phyloP scores from a whole-genome alignment of 2,329 filamentous ascomycete genomes.

The Calonectria montana region DNA sequence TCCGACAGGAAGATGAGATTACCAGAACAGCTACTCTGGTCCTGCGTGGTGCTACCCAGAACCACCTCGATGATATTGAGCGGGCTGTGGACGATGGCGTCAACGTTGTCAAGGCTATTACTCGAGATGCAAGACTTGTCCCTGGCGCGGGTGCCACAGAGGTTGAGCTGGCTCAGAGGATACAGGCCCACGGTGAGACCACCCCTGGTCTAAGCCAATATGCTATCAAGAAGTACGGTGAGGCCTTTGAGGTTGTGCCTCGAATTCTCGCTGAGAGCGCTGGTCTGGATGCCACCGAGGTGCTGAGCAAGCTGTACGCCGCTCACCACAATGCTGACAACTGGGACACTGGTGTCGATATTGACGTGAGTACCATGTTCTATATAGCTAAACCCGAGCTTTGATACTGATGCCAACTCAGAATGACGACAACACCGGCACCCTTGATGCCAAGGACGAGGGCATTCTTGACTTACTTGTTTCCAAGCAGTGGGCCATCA shows the following conservation, averaged over 20 bases:
- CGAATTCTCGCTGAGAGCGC: constrained; percentile 94
- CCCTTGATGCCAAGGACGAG: constrained; percentile 85
- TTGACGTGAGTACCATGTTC: constrained; percentile 69
- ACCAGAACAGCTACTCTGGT: constrained; percentile 96
- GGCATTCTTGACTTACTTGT: constrained; percentile 93
- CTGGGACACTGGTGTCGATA: constrained; percentile 93
- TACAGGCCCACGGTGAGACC: constrained; percentile 90
- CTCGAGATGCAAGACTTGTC: constrained; percentile 89
- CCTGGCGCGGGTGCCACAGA: constrained; percentile 96
- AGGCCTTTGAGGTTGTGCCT: constrained; percentile 97
- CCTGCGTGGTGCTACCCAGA: constrained; percentile 94
- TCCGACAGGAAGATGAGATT: constrained; percentile 93
- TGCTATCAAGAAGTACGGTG: constrained; percentile 96
- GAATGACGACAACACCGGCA: constrained; percentile 84
- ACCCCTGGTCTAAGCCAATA: constrained; percentile 94
- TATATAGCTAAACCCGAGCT: not conserved
- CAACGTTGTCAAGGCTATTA: constrained; percentile 98
- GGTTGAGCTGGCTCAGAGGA: constrained; percentile 91
- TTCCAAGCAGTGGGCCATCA: constrained; percentile 96
- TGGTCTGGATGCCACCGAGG: constrained; percentile 96
- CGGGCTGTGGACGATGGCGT: constrained; percentile 97
- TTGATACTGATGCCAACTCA: constrained; percentile 46
- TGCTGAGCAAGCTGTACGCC: constrained; percentile 90
- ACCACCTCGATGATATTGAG: constrained; percentile 97
- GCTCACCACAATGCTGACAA: constrained; percentile 90